phyloP scores from a whole-genome alignment of 352 stramenopile species.

The Globisporangium okanoganense region DNA sequence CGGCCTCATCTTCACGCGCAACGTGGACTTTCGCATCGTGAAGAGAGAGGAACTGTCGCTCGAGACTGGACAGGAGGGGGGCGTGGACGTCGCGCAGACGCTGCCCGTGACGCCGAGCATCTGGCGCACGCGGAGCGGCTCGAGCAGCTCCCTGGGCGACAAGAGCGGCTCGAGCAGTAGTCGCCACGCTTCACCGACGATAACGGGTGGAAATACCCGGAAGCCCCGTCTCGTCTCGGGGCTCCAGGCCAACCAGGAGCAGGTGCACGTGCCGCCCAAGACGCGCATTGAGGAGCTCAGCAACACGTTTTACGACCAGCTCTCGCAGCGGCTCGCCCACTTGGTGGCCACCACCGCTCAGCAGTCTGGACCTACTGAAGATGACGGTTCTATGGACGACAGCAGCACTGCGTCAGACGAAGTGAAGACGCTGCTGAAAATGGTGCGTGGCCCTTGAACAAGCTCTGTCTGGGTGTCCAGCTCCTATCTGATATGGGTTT shows the following conservation, averaged over 20 bases:
- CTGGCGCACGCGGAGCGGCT: constrained; percentile 45
- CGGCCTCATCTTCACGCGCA: constrained; percentile 71
- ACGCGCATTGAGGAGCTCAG: constrained; percentile 57
- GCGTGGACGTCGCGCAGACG: constrained; percentile 18
- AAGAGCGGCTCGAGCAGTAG: constrained; percentile 28
- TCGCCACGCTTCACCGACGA: constrained; percentile 28
- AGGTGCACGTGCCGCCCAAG: constrained; percentile 57
- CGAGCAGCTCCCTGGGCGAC: constrained; percentile 36
- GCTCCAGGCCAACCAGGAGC: constrained; percentile 59
- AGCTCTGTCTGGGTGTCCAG: background rate
- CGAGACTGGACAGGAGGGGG: constrained; percentile 26
- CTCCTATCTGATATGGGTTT: background rate
- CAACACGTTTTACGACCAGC: constrained; percentile 55
- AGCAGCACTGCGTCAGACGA: constrained; percentile 18
- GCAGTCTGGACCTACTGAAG: constrained; percentile 1
- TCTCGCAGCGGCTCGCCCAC: constrained; percentile 36
- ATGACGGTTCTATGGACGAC: background rate
- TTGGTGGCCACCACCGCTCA: constrained; percentile 19
- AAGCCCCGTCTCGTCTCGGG: constrained; percentile 31
- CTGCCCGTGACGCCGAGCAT: constrained; percentile 29
- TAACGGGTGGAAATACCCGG: background rate
- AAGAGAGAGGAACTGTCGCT: constrained; percentile 60
- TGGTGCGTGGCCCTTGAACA: constrained; percentile 30
- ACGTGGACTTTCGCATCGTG: constrained; percentile 61
- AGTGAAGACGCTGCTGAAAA: constrained; percentile 33